Conservation (phyloP, 768 basidiomycete genomes). For the Termitomyces sp. region DNA sequence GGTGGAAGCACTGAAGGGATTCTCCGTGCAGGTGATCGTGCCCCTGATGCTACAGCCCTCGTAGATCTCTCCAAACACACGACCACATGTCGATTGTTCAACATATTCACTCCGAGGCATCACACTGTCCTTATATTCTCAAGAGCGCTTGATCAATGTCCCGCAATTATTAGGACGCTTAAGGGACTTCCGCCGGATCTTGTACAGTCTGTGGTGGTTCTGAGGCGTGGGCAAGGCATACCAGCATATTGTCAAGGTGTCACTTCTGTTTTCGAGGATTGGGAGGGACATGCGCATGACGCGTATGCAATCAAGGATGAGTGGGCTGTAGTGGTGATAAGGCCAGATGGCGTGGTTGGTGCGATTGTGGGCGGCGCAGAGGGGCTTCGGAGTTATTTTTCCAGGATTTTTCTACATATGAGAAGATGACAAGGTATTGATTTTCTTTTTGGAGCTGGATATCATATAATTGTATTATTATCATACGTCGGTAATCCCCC, state of each 20-base stretch:
- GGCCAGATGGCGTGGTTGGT: constrained; percentile 44
- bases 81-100: constrained; percentile 22
- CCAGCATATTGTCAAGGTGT: constrained; percentile 27
- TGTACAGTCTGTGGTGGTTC: constrained; percentile 21
- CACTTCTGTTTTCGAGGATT: constrained; percentile 17
- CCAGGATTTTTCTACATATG: constrained; percentile 18
- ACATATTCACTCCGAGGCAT: constrained; percentile 24
- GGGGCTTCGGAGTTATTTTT: constrained; percentile 29
- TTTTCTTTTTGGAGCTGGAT: background rate
- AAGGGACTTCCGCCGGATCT: constrained; percentile 17
- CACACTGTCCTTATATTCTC: constrained; percentile 40
- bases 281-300: constrained; percentile 30
- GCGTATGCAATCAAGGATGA: constrained; percentile 29
- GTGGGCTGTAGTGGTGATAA: constrained; percentile 28
- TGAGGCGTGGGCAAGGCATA: constrained; percentile 16
- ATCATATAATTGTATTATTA: background rate
- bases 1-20: constrained; percentile 17
- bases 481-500: background rate
- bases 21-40: constrained; percentile 37
- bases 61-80: constrained; percentile 12
- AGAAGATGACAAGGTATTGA: background rate
- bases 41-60: constrained; percentile 35
- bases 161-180: constrained; percentile 10
- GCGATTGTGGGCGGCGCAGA: constrained; percentile 27
- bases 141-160: constrained; percentile 14